These are phyloP conservation scores for Clitoria ternatea DNA, from an alignment of 306 rosid species.

Conservation along the genomic window DNA sequence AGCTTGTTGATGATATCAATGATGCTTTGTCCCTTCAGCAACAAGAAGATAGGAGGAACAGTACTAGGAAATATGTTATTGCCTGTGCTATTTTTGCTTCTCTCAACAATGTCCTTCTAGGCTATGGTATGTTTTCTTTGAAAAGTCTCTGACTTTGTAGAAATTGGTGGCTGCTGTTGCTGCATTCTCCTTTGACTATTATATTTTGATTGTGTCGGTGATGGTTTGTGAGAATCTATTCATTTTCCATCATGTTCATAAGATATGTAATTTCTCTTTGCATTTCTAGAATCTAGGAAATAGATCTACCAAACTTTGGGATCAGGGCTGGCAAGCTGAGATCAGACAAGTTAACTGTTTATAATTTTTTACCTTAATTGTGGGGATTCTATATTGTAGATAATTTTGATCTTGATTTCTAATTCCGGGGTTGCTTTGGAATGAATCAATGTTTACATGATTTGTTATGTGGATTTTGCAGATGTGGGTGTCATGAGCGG, in stretches of 20 bases:
- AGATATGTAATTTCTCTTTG: slow-evolving; percentile 6
- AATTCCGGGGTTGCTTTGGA: background rate
- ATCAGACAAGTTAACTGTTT: background rate
- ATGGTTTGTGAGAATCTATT: slow-evolving; percentile 6
- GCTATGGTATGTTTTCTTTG: slow-evolving; percentile 63
- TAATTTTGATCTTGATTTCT: background rate
- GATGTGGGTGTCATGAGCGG: slow-evolving; percentile 99
- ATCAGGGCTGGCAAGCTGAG: background rate
- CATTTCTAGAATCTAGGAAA: background rate
- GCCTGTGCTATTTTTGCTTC: slow-evolving; percentile 95
- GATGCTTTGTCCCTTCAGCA: slow-evolving; percentile 43
- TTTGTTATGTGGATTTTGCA: slow-evolving; percentile 37
- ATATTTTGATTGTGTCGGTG: background rate
- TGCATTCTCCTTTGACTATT: slow-evolving; percentile 14
- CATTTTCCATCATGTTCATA: background rate
- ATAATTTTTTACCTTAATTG: background rate
- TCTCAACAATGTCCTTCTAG: slow-evolving; percentile 91
- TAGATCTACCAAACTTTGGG: slow-evolving; percentile 21
- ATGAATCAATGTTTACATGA: background rate
- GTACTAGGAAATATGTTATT: slow-evolving; percentile 63
- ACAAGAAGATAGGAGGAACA: slow-evolving; percentile 34
- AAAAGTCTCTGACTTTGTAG: slow-evolving; percentile 5
- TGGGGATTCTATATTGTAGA: background rate
- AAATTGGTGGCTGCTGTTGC: no score
- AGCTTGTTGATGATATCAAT: slow-evolving; percentile 43